Conservation (phyloP, 148 eudicot genomes). For the Cornus suecica region DNA sequence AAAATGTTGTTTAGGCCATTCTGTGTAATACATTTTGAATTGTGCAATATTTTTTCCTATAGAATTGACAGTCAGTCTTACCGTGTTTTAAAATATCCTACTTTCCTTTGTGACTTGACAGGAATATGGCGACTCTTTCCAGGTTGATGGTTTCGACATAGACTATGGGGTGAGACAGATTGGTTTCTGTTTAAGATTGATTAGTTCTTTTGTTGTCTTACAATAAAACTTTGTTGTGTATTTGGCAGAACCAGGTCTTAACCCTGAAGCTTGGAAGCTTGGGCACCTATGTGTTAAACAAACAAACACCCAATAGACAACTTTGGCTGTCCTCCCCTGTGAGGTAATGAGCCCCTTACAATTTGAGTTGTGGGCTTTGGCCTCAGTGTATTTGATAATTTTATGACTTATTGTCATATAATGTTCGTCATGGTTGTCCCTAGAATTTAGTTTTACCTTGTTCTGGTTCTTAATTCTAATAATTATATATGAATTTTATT, state of each 20-base stretch:
- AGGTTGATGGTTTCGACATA: conserved; percentile 85
- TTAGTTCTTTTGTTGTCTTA: not conserved
- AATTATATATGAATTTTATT: not conserved
- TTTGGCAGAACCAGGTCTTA: conserved; percentile 80
- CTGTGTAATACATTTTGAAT: not conserved
- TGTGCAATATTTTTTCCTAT: not conserved
- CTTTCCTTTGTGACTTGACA: conserved; percentile 22
- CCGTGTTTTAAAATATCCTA: not conserved
- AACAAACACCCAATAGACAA: conserved; percentile 94
- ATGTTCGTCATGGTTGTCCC: not conserved
- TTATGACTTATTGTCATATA: not conserved
- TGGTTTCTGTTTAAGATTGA: not conserved
- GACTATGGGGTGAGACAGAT: conserved; percentile 83
- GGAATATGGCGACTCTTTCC: conserved; percentile 81
- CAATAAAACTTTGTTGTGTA: not conserved
- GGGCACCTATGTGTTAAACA: conserved; percentile 92
- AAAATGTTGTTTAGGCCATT: not conserved
- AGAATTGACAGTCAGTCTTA: not conserved
- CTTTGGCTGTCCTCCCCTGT: conserved; percentile 96
- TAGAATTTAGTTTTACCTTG: not conserved
- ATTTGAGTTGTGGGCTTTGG: conserved; percentile 5
- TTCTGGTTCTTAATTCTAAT: not conserved
- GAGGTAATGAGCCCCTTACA: conserved; percentile 45
- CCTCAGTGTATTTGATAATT: not conserved
- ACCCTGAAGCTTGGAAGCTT: conserved; percentile 72